phyloP scores from a whole-genome alignment of 805 yeast genomes.

The Myxozyma monticola region DNA sequence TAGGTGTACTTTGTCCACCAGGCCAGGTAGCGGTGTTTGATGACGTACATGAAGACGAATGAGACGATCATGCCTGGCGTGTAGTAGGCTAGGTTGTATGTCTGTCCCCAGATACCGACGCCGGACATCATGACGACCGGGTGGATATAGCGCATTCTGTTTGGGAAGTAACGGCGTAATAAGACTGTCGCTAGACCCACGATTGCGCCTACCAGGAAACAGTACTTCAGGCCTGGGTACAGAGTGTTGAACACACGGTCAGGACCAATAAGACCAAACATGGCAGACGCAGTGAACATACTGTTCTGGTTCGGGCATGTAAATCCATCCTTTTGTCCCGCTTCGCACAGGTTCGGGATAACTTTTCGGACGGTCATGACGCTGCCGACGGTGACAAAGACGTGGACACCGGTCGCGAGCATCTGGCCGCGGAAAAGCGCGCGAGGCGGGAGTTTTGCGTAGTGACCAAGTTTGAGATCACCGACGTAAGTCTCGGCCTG shows the following conservation, averaged over 20 bases:
- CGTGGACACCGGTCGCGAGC: conserved; percentile 53
- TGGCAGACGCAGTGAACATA: conserved; percentile 27
- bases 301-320: conserved; percentile 30
- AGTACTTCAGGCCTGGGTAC: conserved; percentile 63
- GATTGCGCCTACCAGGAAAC: conserved; percentile 57
- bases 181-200: conserved; percentile 2
- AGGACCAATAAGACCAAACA: conserved; percentile 35
- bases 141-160: conserved; percentile 10
- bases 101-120: conserved; percentile 24
- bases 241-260: conserved; percentile 36
- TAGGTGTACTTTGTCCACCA: conserved; percentile 82
- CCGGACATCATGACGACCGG: conserved; percentile 23
- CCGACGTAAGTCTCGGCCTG: conserved; percentile 44
- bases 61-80: conserved; percentile 40
- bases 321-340: conserved; percentile 23
- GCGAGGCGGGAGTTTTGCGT: conserved; percentile 54
- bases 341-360: conserved; percentile 30
- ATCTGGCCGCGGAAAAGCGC: conserved; percentile 53
- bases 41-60: conserved; percentile 55
- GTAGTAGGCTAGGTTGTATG: conserved; percentile 22
- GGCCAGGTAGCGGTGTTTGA: conserved; percentile 54
- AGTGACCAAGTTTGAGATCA: conserved; percentile 53
- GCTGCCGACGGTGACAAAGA: conserved; percentile 53
- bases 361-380: conserved; percentile 46
- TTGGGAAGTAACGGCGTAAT: conserved; percentile 15